Evolutionary conservation across 2,329 filamentous ascomycete genomes (phyloP), one percentile per base, ranked within the genome.

Genomic region (Nigrospora osmanthi): DNA sequence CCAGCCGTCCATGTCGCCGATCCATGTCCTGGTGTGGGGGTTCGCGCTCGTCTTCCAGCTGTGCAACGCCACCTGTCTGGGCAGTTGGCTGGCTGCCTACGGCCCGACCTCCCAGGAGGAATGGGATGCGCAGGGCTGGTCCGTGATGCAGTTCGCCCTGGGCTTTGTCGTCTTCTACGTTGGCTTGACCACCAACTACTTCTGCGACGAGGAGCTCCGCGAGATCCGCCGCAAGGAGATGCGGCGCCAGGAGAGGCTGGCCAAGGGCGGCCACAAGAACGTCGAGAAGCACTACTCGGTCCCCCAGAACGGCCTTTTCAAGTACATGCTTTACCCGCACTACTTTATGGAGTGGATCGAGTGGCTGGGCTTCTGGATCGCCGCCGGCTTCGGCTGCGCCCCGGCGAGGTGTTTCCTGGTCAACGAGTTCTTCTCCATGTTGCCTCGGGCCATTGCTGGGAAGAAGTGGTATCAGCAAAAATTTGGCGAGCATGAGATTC

Each of bases 271-370:
- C 11, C 48, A 52, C 12, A 63, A 66, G 38, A 67, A 73, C 47
- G 81, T 87, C 49, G 77, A 86, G 38, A 95, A 93, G 68, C 79
- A 94, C 49, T 97, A 97, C 63, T 81, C 87, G 68, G 78, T 98
- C 43, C 93, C 93, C 0, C 72, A 87, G 58, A 84, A 84, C 42
- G 89, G 90, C 1, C 67, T 95, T 41, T 98, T 97, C 67, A 73
- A 76, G 52, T 84, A 82, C 57, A 78, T 95, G 59, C 74, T 97
- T 47, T 95, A 85, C 64, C 89, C 93, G 53, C 93, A 98, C 63
- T 98, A 96, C 64, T 73, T 95, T n/a, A 86, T 84, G 60, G 93
- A 98, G 69, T 98, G 93, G 93, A 63, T 95, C 43, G 93, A 98
- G 72, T 98, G 93, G 93, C 64, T 77, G 4, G 93, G 93, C 0